Conservation (phyloP, 2,329 filamentous ascomycete species). For the Fusarium ambrosium region DNA sequence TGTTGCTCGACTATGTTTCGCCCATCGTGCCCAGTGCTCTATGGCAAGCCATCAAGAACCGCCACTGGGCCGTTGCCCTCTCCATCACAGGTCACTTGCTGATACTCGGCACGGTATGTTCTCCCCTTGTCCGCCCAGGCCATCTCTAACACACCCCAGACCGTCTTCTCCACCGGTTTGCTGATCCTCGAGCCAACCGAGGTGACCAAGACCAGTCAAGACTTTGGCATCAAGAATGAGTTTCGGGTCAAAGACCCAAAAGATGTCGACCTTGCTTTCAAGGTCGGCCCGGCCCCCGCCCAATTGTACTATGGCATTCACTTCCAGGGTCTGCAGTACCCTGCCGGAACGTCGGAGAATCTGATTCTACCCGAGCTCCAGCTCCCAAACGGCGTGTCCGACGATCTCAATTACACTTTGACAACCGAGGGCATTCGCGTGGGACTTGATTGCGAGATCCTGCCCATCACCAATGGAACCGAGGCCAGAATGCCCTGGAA, state of each 20-base stretch:
- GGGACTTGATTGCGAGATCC: slow-evolving; percentile 42
- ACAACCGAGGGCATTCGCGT: slow-evolving; percentile 41
- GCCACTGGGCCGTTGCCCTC: slow-evolving; percentile 42
- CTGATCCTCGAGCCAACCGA: slow-evolving; percentile 46
- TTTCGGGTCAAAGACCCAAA: slow-evolving; percentile 28
- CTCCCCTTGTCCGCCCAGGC: neutral
- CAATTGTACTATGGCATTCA: slow-evolving; percentile 37
- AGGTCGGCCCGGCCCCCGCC: slow-evolving; percentile 29
- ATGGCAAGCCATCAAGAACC: slow-evolving; percentile 42
- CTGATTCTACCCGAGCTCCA: slow-evolving; percentile 28
- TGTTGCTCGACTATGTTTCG: slow-evolving; percentile 50
- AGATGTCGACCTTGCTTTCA: slow-evolving; percentile 11
- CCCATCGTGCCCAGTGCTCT: slow-evolving; percentile 43
- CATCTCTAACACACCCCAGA: slow-evolving; percentile 25
- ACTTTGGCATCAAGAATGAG: slow-evolving; percentile 31
- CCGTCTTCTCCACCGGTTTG: slow-evolving; percentile 49
- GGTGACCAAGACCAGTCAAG: slow-evolving; percentile 32
- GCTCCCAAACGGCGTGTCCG: slow-evolving; percentile 9
- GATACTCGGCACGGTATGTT: slow-evolving; percentile 46
- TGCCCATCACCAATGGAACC: slow-evolving; percentile 41
- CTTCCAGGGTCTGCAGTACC: slow-evolving; percentile 35
- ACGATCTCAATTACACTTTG: slow-evolving; percentile 34
- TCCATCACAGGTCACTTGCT: slow-evolving; percentile 45
- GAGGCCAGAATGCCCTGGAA: slow-evolving; percentile 35
- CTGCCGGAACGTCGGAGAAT: slow-evolving; percentile 32